Conservation (phyloP, 177 flowering plant genomes). For the Telopea speciosissima region DNA sequence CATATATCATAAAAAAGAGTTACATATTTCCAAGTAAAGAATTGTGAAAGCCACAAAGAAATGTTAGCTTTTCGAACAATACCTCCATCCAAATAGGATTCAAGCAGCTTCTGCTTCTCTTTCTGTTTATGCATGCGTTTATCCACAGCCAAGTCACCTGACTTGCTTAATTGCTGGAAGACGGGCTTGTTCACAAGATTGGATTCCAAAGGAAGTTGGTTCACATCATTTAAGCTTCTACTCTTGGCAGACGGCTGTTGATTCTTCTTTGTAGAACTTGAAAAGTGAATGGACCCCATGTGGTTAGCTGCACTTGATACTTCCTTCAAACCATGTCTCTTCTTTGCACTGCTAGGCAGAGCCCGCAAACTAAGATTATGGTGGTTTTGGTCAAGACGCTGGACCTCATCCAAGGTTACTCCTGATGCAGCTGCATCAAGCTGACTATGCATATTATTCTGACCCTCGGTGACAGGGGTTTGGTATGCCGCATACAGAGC, state of each 20-base stretch:
- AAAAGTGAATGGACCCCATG: slow-evolving; percentile 18
- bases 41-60: neutral
- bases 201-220: slow-evolving; percentile 28
- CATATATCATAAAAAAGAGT: neutral
- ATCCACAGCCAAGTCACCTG: slow-evolving; percentile 22
- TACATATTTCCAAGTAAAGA: neutral
- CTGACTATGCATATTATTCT: slow-evolving; percentile 28
- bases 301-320: slow-evolving; percentile 17
- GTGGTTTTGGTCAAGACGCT: slow-evolving; percentile 24
- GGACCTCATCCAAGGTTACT: slow-evolving; percentile 17
- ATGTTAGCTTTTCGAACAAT: slow-evolving; percentile 1
- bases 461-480: slow-evolving; percentile 35
- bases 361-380: slow-evolving; percentile 18
- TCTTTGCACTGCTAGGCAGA: slow-evolving; percentile 32
- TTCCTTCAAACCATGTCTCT: slow-evolving; percentile 39
- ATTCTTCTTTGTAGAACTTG: slow-evolving; percentile 30
- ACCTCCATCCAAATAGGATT: slow-evolving; percentile 33
- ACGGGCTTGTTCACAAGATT: slow-evolving; percentile 24
- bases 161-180: slow-evolving; percentile 23
- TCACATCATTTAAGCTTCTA: slow-evolving; percentile 38
- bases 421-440: slow-evolving; percentile 22
- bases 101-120: slow-evolving; percentile 28
- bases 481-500: slow-evolving; percentile 50
- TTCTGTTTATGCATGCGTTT: slow-evolving; percentile 32
- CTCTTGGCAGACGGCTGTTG: slow-evolving; percentile 35